Evolutionary conservation across 305 asterid species (phyloP), one percentile per base, ranked within the genome.

Genomic region (Galium porrigens): DNA sequence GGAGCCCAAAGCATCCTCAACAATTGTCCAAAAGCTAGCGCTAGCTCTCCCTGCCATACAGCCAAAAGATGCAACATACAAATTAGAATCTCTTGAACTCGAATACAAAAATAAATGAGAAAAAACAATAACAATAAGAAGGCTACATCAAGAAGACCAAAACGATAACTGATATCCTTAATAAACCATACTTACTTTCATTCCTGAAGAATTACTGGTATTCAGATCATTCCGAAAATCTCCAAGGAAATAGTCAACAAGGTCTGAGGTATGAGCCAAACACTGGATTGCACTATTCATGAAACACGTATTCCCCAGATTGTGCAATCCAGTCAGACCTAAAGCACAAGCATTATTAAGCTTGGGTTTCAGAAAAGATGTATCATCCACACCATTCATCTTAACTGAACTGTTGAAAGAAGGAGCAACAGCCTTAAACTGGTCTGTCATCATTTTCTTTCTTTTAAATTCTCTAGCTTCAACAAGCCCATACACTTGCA

Each of bases 261-360:
- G 82, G 80, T 83, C 78, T 0, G 84, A 82, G 1, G 95, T 82
- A 73, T 89, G 95, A 60, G 64, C 94, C 74, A 89, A 68, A 79
- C 96, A 89, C 75, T 89, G 96, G 60, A 84, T 63, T 39, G 94
- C 95, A 65, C 90, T 83, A 80, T 88, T 88, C 95, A 88, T 84
- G 64, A 77, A 88, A 74, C 95, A 86, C 61, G 96, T 88, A 74
- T 88, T 88, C 67, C 94, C 90, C 48, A 86, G 83, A 79, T 89
- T 89, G 57, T 54, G 41, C 76, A 89, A 78, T 79, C 95, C 96
- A 69, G 86, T 76, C 78, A 89, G 77, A 72, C 95, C 96, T 86
- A 85, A 71, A 63, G 69, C 65, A 70, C 59, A 60, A 49, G 79
- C 76, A 58, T 69, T 72, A 65, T 61, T 22, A 22, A 22, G 22